phyloP scores from a whole-genome alignment of 106 monocot species.

The Dioscorea dumetorum region DNA sequence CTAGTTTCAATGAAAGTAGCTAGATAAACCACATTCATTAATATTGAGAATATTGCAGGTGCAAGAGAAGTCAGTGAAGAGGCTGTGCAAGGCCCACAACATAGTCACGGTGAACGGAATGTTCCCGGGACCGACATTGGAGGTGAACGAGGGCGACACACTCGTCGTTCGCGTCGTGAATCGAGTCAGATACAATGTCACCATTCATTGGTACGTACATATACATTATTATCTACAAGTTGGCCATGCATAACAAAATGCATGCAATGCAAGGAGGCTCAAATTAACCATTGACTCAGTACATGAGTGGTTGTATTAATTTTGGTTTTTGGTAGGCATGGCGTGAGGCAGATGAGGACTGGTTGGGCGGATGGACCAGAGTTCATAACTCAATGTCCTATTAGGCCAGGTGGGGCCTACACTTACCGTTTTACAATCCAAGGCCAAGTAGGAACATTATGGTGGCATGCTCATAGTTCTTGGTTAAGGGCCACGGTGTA shows the following conservation, averaged over 20 bases:
- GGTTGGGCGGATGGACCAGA: conserved; percentile 62
- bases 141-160: conserved; percentile 35
- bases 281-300: too few relatives aligned
- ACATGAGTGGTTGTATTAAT: too few relatives aligned
- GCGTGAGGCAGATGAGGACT: conserved; percentile 38
- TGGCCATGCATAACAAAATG: background rate
- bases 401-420: conserved; percentile 43
- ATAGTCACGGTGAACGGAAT: conserved; percentile 36
- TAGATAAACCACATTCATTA: background rate
- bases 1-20: background rate
- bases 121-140: conserved; percentile 39
- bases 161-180: conserved; percentile 31
- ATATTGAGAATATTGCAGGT: conserved; percentile 13
- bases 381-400: conserved; percentile 60
- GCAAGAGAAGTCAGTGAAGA: conserved; percentile 39
- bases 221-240: background rate
- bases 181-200: conserved; percentile 27
- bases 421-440: conserved; percentile 49
- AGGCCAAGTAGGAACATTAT: conserved; percentile 53
- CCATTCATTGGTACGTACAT: conserved; percentile 33
- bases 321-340: conserved; percentile 29
- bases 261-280: background rate
- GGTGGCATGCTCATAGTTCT: conserved; percentile 65
- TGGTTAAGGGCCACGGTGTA: conserved; percentile 66
- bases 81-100: conserved; percentile 38